Evolutionary conservation across 2,329 filamentous ascomycete genomes (phyloP), one percentile per base, ranked within the genome.

Genomic region (Dendryphion nanum): DNA sequence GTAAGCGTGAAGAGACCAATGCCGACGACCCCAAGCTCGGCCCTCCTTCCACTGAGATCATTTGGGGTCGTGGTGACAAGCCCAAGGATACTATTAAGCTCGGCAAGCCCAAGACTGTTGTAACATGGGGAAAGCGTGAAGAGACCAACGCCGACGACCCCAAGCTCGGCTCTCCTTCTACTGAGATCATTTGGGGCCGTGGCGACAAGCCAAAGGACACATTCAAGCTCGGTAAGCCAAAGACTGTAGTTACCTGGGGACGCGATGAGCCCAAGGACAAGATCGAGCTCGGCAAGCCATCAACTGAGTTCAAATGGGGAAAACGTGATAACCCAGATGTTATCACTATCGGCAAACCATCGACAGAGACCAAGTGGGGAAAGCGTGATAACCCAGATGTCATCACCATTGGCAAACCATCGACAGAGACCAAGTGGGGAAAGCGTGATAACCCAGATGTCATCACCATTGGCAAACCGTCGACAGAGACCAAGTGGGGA

Each of bases 161-260:
- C 37, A 20, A 12, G 14, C n/a, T 56, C 7, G 43, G 45, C 16
- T 37, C 44, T 19, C 50, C 50, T 2, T 42, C 42, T 3, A 48
- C 50, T 2, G 45, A 38, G 5, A 36, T 51, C 8, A 50, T 41
- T 5, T 57, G 53, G 53, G 37, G 32, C 10, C 37, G 37, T 8
- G n/a, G n/a, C n/a, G n/a, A n/a, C n/a, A 30, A 13, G 7, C 32
- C 17, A 18, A 18, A 31, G 17, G 33, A 42, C n/a, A 38, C 26
- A 1, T 42, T 50, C 20, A 36, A 43, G 5, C 37, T 56, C 7
- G 44, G 47, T 17, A 40, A 45, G 20, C 50, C 50, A 3, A 40
- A 40, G 4, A 48, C 50, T 2, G 45, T 36, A 4, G 33, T 50
- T 13, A 47, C 41, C 5, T 57, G 53, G 53, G 47, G 47, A n/a